These are phyloP conservation scores for Komagataella pseudopastoris DNA, from an alignment of 805 yeast genomes.

Conservation along the genomic window DNA sequence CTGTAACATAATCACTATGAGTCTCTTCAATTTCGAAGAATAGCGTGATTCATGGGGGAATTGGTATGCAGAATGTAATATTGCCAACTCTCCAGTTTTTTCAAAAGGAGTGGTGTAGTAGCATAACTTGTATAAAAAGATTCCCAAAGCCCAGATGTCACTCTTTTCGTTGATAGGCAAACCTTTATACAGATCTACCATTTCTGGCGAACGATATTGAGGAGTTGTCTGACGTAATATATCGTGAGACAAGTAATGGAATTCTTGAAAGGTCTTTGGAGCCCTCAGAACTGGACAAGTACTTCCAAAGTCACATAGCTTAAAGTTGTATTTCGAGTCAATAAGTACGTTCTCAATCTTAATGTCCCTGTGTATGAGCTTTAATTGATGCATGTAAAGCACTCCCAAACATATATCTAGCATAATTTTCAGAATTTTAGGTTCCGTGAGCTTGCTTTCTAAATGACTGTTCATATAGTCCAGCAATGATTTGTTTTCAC, in stretches of 20 bases:
- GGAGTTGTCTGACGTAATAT: slow-evolving; percentile 88
- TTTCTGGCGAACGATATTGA: slow-evolving; percentile 91
- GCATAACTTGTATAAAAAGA: slow-evolving; percentile 79
- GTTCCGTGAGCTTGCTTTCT: slow-evolving; percentile 61
- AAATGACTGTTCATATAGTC: slow-evolving; percentile 86
- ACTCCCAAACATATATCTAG: slow-evolving; percentile 69
- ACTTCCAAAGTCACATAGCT: slow-evolving; percentile 90
- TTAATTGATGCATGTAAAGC: slow-evolving; percentile 70
- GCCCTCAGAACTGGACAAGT: slow-evolving; percentile 59
- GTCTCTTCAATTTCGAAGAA: slow-evolving; percentile 57
- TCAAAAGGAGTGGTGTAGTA: slow-evolving; percentile 95
- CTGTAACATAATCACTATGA: slow-evolving; percentile 68
- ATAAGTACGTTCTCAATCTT: slow-evolving; percentile 91
- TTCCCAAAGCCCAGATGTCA: slow-evolving; percentile 96
- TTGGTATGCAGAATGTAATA: slow-evolving; percentile 69
- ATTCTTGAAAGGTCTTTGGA: slow-evolving; percentile 63
- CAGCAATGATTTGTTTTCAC: slow-evolving; percentile 75
- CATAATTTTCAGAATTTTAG: slow-evolving; percentile 75
- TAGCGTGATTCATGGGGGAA: slow-evolving; percentile 61
- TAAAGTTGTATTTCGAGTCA: slow-evolving; percentile 54
- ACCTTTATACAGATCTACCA: slow-evolving; percentile 79
- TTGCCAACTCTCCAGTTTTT: slow-evolving; percentile 65
- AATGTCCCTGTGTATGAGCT: slow-evolving; percentile 81
- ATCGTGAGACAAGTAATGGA: slow-evolving; percentile 69
- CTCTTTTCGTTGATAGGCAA: slow-evolving; percentile 82